These are phyloP conservation scores for Daldinia decipiens DNA, from an alignment of 495 filamentous ascomycete genomes.

Conservation along the genomic window DNA sequence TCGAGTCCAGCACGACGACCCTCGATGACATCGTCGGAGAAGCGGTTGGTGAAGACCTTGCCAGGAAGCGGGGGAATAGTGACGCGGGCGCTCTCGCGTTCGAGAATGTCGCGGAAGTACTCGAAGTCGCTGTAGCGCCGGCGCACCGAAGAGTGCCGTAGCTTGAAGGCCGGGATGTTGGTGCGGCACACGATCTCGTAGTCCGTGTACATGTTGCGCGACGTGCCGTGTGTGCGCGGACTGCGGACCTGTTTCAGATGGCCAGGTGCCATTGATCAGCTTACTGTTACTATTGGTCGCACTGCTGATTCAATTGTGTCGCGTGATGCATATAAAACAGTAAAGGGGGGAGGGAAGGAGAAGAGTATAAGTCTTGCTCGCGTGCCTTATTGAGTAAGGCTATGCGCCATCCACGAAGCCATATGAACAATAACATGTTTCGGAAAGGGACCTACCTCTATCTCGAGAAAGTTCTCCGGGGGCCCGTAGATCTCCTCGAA, in stretches of 20 bases:
- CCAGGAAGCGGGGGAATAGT: conserved; percentile 96
- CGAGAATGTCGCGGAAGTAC: conserved; percentile 97
- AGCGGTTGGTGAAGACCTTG: conserved; percentile 98
- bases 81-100: conserved; percentile 92
- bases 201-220: conserved; percentile 96
- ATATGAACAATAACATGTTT: not conserved
- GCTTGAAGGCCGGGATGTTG: conserved; percentile 98
- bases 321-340: conserved; percentile 20
- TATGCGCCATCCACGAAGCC: not conserved
- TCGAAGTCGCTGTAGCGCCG: conserved; percentile 98
- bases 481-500: conserved; percentile 99
- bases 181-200: conserved; percentile 97
- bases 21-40: conserved; percentile 98
- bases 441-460: conserved; percentile 72
- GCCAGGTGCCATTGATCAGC: conserved; percentile 9
- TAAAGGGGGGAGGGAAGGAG: conserved; percentile 3
- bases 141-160: conserved; percentile 81
- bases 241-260: conserved; percentile 79
- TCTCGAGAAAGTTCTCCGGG: conserved; percentile 98
- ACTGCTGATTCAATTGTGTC: conserved; percentile 17
- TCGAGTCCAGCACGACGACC: conserved; percentile 90
- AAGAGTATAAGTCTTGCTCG: conserved; percentile 10
- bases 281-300: not conserved
- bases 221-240: conserved; percentile 93
- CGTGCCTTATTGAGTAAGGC: not conserved